Base-by-base conservation (phyloP, 1,139 yeast species). In the Blastobotrys capitulatus region DNA sequence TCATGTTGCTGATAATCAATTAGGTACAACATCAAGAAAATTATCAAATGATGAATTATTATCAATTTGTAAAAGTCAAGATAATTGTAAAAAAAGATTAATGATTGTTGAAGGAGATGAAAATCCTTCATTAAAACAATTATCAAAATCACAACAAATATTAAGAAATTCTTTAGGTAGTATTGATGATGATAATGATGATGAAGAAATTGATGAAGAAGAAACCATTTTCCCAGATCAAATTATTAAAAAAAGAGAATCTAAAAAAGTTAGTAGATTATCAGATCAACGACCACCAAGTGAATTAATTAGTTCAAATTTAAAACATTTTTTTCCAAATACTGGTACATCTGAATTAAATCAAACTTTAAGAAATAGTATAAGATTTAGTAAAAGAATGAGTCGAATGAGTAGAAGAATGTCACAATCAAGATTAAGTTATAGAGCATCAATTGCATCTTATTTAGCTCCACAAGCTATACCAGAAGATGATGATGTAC, bases 251-350 rank as follows among this genome's bases (percentile, higher is more conserved):
- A 26, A 37, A 29, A 44, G 51, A 12, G 41, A 44, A 2, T 26
- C 40, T 16, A 43, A 20, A 27, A 15, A 35, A n/a, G 25, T 34
- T n/a, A 19, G 46, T 37, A 27, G 49, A 18, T 73, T 87, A 55
- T 84, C 85, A 63, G 95, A 95, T 15, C 96, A 88, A 63, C 75
- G 97, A 60, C 98, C 98, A 12, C 92, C 97, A 1, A 83, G 94
- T 55, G 96, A 89, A 63, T 77, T 89, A 61, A 92, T 92, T 56
- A 87, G 96, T 1, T 83, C 92, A 12, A 89, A 92, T 62, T 72
- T 92, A 59, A 85, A 89, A 1, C 96, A 90, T 57, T 92, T 86
- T 65, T 92, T 92, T 73, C 98, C 98, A 0, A 85, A 84, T 46
- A 83, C 95, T 0, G 83, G 80, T 38, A 80, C 82, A 48, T 75